Conservation (phyloP, 306 rosid genomes). For the Mucuna pruriens region DNA sequence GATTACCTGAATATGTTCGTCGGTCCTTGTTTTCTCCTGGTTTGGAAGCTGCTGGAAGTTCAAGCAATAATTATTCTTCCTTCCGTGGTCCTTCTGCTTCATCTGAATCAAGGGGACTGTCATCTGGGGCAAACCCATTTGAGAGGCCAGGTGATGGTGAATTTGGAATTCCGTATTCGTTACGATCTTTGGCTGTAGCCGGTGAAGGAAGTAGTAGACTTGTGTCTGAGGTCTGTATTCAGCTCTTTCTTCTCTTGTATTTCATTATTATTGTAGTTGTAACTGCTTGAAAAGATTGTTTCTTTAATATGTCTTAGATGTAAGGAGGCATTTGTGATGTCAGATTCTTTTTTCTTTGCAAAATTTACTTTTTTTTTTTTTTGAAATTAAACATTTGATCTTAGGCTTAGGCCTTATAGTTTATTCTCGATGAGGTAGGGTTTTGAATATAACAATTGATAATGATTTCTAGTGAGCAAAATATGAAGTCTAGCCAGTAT, state of each 20-base stretch:
- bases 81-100: slow-evolving; percentile 62
- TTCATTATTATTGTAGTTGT: slow-evolving; percentile 2
- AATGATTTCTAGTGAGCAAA: slow-evolving; percentile 9
- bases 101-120: slow-evolving; percentile 58
- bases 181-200: slow-evolving; percentile 66
- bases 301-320: not conserved
- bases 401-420: not conserved
- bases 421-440: not conserved
- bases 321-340: not conserved
- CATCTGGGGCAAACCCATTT: slow-evolving; percentile 64
- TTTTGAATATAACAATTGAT: not conserved
- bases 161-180: slow-evolving; percentile 74
- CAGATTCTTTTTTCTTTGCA: not conserved
- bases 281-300: not conserved
- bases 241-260: slow-evolving; percentile 35
- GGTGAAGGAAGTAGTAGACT: slow-evolving; percentile 85
- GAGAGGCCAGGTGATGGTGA: slow-evolving; percentile 80
- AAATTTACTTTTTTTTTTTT: not conserved
- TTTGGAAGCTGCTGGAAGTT: slow-evolving; percentile 69
- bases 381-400: not conserved
- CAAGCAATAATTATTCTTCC: slow-evolving; percentile 53
- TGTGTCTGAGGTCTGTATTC: slow-evolving; percentile 84
- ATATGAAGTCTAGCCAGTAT: not conserved
- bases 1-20: slow-evolving; percentile 78
- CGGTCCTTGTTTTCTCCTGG: slow-evolving; percentile 75